Conservation (phyloP, 305 asterid species). For the Fraxinus paxiana region DNA sequence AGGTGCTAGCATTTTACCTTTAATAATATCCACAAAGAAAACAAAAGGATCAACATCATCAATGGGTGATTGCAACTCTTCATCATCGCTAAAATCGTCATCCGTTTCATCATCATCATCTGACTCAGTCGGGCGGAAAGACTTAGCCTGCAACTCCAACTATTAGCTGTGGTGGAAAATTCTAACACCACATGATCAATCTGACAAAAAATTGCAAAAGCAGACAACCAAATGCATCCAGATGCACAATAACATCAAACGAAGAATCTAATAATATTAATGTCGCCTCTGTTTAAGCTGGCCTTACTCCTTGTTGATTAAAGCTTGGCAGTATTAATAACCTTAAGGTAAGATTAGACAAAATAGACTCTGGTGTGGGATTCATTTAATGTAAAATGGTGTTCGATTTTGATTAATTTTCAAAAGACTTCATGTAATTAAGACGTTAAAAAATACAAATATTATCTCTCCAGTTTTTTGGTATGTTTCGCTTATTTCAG, state of each 20-base stretch:
- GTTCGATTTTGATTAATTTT: neutral
- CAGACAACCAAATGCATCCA: neutral
- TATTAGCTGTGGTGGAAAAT: conserved; percentile 1
- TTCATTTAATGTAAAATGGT: neutral
- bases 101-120: conserved; percentile 67
- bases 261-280: neutral
- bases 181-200: neutral
- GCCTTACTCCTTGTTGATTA: neutral
- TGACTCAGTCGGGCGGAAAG: conserved; percentile 59
- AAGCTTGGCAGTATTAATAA: neutral
- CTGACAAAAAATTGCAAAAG: neutral
- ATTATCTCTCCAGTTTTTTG: neutral
- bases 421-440: neutral
- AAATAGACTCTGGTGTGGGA: neutral
- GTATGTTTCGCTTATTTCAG: neutral
- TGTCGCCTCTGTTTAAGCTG: neutral
- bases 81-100: conserved; percentile 91
- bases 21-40: conserved; percentile 81
- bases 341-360: neutral
- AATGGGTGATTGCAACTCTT: conserved; percentile 90
- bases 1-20: conserved; percentile 44
- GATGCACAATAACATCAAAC: neutral
- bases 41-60: conserved; percentile 95
- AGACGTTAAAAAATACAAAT: neutral
- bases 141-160: conserved; percentile 58